phyloP scores from a whole-genome alignment of 257 asterid genomes.

The Lycium ferocissimum region DNA sequence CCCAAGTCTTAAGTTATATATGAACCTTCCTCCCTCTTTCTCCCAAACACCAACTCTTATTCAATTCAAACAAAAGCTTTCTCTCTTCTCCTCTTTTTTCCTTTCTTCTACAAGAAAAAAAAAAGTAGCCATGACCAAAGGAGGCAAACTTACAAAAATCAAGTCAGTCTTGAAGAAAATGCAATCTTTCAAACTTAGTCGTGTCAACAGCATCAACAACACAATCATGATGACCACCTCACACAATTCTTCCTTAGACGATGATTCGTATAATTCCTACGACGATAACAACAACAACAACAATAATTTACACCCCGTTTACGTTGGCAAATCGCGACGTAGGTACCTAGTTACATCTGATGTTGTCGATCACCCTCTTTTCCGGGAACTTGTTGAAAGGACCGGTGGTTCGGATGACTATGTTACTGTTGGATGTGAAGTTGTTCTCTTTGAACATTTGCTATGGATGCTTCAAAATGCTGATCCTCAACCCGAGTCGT shows the following conservation, averaged over 20 bases:
- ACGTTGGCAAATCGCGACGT: constrained; percentile 79
- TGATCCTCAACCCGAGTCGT: constrained; percentile 77
- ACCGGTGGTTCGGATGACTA: constrained; percentile 32
- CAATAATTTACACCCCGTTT: constrained; percentile 62
- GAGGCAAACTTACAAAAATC: constrained; percentile 41
- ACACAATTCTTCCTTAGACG: neutral
- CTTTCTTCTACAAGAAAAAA: neutral
- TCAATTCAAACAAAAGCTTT: neutral
- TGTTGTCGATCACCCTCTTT: constrained; percentile 69
- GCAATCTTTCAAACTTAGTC: constrained; percentile 46
- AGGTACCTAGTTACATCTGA: constrained; percentile 66
- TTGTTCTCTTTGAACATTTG: constrained; percentile 78
- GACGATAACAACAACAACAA: constrained; percentile 17
- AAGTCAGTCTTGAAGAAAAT: constrained; percentile 47
- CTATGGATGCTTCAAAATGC: constrained; percentile 69
- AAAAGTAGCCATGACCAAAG: constrained; percentile 40
- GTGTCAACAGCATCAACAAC: constrained; percentile 27
- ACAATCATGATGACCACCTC: constrained; percentile 6
- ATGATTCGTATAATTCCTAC: neutral
- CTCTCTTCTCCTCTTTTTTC: neutral
- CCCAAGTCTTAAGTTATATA: constrained; percentile 30
- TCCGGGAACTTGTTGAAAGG: constrained; percentile 65
- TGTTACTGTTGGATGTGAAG: constrained; percentile 66
- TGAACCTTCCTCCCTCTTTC: constrained; percentile 28
- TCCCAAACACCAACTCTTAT: constrained; percentile 6